phyloP scores from a whole-genome alignment of 2,329 filamentous ascomycete species.

The Alternaria gansuensis region DNA sequence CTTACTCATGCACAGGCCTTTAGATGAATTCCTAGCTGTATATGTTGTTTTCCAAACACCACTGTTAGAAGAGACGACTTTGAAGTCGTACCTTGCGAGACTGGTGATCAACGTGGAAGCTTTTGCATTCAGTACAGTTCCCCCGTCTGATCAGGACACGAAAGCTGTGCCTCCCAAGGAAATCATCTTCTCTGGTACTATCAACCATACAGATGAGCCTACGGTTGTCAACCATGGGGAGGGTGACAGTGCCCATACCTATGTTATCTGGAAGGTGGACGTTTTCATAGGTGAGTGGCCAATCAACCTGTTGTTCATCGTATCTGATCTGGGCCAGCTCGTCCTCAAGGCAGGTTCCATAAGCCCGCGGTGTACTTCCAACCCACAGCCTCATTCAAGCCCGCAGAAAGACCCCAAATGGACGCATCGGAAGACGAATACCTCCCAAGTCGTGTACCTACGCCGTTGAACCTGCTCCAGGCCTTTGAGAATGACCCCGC shows the following conservation, averaged over 20 bases:
- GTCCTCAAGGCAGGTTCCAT: constrained; percentile 69
- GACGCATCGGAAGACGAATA: constrained; percentile 66
- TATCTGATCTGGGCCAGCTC: constrained; percentile 37
- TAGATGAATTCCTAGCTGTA: constrained; percentile 77
- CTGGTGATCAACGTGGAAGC: constrained; percentile 73
- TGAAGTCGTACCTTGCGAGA: constrained; percentile 68
- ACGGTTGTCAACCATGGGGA: constrained; percentile 42
- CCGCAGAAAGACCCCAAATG: constrained; percentile 56
- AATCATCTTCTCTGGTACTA: constrained; percentile 63
- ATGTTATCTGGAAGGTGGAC: constrained; percentile 53
- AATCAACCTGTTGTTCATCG: too few species aligned
- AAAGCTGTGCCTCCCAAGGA: constrained; percentile 58
- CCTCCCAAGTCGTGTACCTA: constrained; percentile 72
- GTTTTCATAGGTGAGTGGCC: constrained; percentile 47
- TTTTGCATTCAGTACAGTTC: constrained; percentile 65
- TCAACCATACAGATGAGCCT: constrained; percentile 47
- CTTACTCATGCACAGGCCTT: constrained; percentile 62
- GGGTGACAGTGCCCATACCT: constrained; percentile 39
- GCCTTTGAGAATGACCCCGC: constrained; percentile 73
- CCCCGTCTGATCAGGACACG: constrained; percentile 53
- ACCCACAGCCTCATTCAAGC: constrained; percentile 64
- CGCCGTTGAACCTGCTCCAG: constrained; percentile 79
- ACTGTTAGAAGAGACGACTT: constrained; percentile 63
- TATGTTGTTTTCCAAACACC: constrained; percentile 74
- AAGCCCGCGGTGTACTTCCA: constrained; percentile 72